Base-by-base conservation (phyloP, 345 rosid species). In the Physaria fendleri region DNA sequence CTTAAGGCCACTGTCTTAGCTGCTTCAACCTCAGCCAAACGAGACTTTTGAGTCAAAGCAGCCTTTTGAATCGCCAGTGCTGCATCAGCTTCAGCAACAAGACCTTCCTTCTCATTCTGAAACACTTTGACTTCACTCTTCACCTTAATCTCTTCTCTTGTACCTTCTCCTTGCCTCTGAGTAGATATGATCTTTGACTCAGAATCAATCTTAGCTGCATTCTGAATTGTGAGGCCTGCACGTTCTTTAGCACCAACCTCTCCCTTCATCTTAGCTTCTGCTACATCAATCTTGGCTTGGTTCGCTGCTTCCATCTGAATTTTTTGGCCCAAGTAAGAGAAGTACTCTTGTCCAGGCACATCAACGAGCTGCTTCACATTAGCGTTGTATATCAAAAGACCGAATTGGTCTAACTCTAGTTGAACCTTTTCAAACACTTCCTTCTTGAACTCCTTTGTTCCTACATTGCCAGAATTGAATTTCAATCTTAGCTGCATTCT, bases 291-390 rank as follows among this genome's bases (percentile, higher is more conserved):
- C 59, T 33, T 84, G 5, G 92, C 90, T 29, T 86, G 92, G 50
- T 90, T 84, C 1, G 90, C 92, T 0, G 95, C 92, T 64, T 90
- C 95, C 90, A 76, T 82, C 57, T 86, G 97, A 0, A 92, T 86
- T 77, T 86, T 86, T 20, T 84, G 88, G 13, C 97, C 95, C 71
- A 86, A 53, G 57, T 84, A 84, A 47, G 88, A 86, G 72, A 90
- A 90, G 66, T 84, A 86, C 75, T 89, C 95, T 18, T 87, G 86
- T 1, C 95, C 90, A 1, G 74, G 82, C 16, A 84, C 97, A 35
- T 89, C 97, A 17, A 86, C 88, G 0, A 86, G 84, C 51, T 84
- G 97, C 64, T 90, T 90, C 8, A 90, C 87, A 16, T 86, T 86
- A 6, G 90, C 95, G 11, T 84, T 86, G 62, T 84, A 82, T 11